Base-by-base conservation (phyloP, 768 basidiomycete species). In the Chlorophyllum brunneum region DNA sequence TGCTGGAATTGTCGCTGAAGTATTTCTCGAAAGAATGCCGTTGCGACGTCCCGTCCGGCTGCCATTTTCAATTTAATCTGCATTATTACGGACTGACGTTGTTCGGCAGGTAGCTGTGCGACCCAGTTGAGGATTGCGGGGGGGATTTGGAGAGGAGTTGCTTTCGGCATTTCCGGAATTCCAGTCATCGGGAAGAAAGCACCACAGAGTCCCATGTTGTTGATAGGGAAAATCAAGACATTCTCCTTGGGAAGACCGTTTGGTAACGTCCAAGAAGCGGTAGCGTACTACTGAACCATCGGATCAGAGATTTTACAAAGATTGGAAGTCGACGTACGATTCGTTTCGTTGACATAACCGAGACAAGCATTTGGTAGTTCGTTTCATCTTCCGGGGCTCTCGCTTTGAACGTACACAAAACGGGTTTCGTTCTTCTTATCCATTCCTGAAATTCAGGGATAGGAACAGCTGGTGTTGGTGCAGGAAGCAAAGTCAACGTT, bases 171-270 rank as follows among this genome's bases (percentile, higher is more conserved):
- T 50, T 78, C 77, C 0, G 83, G 81, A 34, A 85, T 63, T 5
- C 81, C 81, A 0, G 69, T 74, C 8, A 69, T 29, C 5, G 75
- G 73, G 63, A 83, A 86, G 54, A 79, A 70, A 0, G 74, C 75
- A 18, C 75, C 82, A 2, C 64, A 63, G n/a, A 83, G 64, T 18
- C 56, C 56, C 5, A 54, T 56, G 5, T 56, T 48, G 11, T 58
- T 56, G 15, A 70, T 50, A 1, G 76, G 63, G 54, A 85, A 79
- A 18, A 85, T 62, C 9, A 85, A 61, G 1, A 77, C 67, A 38
- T 77, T 78, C 22, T 70, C 70, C 24, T 73, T 71, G n/a, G 68
- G 65, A 18, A 55, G 60, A 0, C 77, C 79, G 10, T 63, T 66
- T 1, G 76, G 73, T 8, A 70, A 63, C 15, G 63, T 65, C 80